These are phyloP conservation scores for Lepidium sativum DNA, from an alignment of 345 rosid genomes.

Conservation along the genomic window DNA sequence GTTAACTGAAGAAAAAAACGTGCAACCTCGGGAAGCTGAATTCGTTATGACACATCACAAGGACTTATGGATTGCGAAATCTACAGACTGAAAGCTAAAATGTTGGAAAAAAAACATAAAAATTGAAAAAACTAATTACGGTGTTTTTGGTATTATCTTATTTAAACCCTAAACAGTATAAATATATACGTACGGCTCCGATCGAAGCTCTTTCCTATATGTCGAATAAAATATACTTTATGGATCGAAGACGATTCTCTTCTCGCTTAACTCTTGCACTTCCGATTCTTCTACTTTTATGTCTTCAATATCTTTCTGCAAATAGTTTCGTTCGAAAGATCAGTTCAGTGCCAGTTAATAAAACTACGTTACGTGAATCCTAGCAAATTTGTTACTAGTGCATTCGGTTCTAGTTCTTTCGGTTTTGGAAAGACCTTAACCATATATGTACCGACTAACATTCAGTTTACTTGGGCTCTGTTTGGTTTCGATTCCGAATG, in stretches of 20 bases:
- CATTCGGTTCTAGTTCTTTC: too few relatives aligned
- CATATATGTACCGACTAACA: too few relatives aligned
- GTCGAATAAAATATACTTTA: slow-evolving; percentile 1
- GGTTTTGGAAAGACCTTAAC: too few relatives aligned
- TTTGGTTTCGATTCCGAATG: too few relatives aligned
- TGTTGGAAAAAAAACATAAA: not conserved
- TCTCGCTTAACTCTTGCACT: slow-evolving; percentile 23
- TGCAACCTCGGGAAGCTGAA: not conserved
- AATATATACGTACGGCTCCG: not conserved
- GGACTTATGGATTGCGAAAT: not conserved
- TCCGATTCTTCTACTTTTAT: slow-evolving; percentile 18
- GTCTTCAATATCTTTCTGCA: slow-evolving; percentile 30
- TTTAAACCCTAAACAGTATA: not conserved
- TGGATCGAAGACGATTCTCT: slow-evolving; percentile 25
- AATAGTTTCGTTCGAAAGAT: not conserved
- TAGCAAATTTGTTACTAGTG: not conserved
- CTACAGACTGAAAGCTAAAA: not conserved
- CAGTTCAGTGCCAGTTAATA: not conserved
- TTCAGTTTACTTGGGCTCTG: too few relatives aligned
- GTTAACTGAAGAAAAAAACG: too few relatives aligned
- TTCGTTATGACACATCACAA: not conserved
- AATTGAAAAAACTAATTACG: not conserved
- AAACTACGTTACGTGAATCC: not conserved
- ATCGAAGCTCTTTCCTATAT: not conserved
- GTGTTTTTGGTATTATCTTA: not conserved